These are phyloP conservation scores for Cryptococcus maquisensis DNA, from an alignment of 1,284 basidiomycete species.

Conservation along the genomic window DNA sequence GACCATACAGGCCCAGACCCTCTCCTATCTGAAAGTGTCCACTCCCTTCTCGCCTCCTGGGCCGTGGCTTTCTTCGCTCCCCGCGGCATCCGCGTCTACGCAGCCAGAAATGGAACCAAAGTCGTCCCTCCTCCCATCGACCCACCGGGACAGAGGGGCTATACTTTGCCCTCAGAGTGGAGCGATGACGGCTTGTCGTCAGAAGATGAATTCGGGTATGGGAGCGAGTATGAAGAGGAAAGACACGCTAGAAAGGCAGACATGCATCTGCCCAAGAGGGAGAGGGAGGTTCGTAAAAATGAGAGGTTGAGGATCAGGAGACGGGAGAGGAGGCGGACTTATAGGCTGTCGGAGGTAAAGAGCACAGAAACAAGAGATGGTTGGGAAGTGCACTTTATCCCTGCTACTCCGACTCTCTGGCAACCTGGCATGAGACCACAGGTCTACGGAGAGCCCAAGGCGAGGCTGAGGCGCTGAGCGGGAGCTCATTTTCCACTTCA, in stretches of 20 bases:
- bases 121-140: conserved; percentile 32
- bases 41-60: conserved; percentile 31
- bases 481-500: too few species aligned
- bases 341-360: conserved; percentile 12
- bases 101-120: conserved; percentile 24
- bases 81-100: conserved; percentile 34
- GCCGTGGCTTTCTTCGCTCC: conserved; percentile 36
- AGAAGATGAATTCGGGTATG: conserved; percentile 10
- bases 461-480: conserved; percentile 16
- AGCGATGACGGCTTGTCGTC: conserved; percentile 16
- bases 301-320: conserved; percentile 25
- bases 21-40: conserved; percentile 26
- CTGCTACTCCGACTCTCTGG: conserved; percentile 34
- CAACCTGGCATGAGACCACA: conserved; percentile 31
- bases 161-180: conserved; percentile 28
- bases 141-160: conserved; percentile 20
- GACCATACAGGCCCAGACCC: conserved; percentile 22
- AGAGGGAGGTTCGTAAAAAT: conserved; percentile 22
- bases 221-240: conserved; percentile 20
- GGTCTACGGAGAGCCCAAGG: conserved; percentile 36
- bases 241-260: conserved; percentile 18
- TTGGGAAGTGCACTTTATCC: conserved; percentile 40
- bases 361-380: conserved; percentile 13
- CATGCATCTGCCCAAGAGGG: conserved; percentile 31
- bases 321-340: conserved; percentile 18